Percentiles rank a stretch among this genome's conserved stretches.
Conservation (phyloP, 768 basidiomycete species). For the Phaeotremella skinneri region DNA sequence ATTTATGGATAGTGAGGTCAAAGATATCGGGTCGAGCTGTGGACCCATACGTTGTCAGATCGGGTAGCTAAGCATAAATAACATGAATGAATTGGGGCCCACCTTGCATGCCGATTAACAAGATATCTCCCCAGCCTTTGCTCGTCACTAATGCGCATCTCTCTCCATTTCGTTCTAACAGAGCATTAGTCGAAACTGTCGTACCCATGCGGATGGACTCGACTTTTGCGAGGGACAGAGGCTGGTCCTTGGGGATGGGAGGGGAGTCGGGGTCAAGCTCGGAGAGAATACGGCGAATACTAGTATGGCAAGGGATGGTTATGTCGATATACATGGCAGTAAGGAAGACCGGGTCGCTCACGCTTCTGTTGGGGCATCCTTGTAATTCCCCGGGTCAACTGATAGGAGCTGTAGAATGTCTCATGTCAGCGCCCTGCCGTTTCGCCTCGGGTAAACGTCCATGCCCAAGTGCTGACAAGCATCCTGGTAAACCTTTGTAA, state of each 20-base stretch:
- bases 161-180: slow-evolving; percentile 39
- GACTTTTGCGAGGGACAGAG: slow-evolving; percentile 18
- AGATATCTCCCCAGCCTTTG: slow-evolving; percentile 34
- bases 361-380: slow-evolving; percentile 74
- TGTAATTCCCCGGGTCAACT: slow-evolving; percentile 73
- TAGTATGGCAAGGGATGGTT: background rate
- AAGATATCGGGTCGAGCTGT: slow-evolving; percentile 67
- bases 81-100: slow-evolving; percentile 55
- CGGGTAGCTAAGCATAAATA: slow-evolving; percentile 85
- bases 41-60: slow-evolving; percentile 82
- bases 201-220: slow-evolving; percentile 44
- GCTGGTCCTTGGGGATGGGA: slow-evolving; percentile 23
- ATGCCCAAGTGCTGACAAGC: background rate
- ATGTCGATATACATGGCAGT: background rate
- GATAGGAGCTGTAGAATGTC: slow-evolving; percentile 64
- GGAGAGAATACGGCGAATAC: slow-evolving; percentile 22
- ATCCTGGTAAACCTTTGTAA: background rate
- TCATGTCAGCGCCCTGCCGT: background rate
- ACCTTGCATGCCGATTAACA: slow-evolving; percentile 40
- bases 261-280: slow-evolving; percentile 15
- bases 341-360: slow-evolving; percentile 13
- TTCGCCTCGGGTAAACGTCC: slow-evolving; percentile 1
- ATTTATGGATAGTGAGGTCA: slow-evolving; percentile 68
- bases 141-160: slow-evolving; percentile 39
- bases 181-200: slow-evolving; percentile 39